A percentile compares a stretch with the other conserved stretches of the same genome.
Conservation (phyloP, 192 early-diverging fungal genomes). For the Entomortierella lignicola region DNA sequence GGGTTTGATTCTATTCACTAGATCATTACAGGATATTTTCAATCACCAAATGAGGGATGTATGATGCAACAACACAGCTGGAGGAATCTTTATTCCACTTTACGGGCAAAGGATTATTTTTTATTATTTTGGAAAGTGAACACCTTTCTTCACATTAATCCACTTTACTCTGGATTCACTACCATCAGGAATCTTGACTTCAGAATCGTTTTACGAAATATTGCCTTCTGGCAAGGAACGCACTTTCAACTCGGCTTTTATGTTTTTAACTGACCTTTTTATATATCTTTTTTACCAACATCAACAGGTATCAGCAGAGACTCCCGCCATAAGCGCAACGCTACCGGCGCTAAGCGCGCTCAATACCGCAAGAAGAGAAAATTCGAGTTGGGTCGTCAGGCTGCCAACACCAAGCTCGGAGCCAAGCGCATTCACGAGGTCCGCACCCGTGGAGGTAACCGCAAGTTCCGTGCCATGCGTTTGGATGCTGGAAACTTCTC, state of each 20-base stretch:
- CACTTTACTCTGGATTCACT: not conserved
- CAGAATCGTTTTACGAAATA: not conserved
- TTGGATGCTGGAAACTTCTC: slow-evolving; percentile 97
- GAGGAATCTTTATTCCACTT: too few species aligned
- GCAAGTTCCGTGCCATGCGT: slow-evolving; percentile 98
- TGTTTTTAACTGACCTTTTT: not conserved
- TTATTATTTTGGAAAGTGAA: too few species aligned
- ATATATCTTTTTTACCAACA: not conserved
- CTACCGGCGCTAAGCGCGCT: slow-evolving; percentile 98
- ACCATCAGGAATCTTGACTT: not conserved
- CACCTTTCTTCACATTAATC: too few species aligned
- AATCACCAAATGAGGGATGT: too few species aligned
- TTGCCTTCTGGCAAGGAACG: too few species aligned
- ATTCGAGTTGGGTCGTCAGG: slow-evolving; percentile 99
- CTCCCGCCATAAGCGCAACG: slow-evolving; percentile 98
- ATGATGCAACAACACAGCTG: too few species aligned
- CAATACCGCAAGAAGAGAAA: slow-evolving; percentile 99
- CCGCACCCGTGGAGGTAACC: slow-evolving; percentile 98
- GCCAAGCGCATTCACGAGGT: slow-evolving; percentile 96
- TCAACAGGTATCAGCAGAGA: slow-evolving; percentile 97
- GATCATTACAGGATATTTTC: too few species aligned
- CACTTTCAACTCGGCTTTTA: too few species aligned
- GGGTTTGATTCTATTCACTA: too few species aligned
- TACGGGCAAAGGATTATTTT: too few species aligned
- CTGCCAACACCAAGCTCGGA: slow-evolving; percentile 98